Percentiles rank a stretch among this genome's conserved stretches.
These are phyloP conservation scores for Hypoxylon sp. DNA, from an alignment of 2,329 filamentous ascomycete genomes.

Conservation along the genomic window DNA sequence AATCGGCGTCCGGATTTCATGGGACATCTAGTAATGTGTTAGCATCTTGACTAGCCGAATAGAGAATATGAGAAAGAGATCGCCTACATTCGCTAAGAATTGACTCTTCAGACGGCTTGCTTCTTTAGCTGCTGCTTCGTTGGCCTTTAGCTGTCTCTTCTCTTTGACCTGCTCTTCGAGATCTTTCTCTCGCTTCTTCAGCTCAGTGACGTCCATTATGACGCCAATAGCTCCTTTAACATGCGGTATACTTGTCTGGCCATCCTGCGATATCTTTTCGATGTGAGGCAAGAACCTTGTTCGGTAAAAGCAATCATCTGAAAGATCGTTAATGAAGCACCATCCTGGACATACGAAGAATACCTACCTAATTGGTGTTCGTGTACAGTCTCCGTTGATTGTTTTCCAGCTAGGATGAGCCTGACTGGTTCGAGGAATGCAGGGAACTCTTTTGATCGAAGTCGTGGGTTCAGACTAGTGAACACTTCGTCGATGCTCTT, in stretches of 20 bases:
- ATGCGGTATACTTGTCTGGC: constrained; percentile 63
- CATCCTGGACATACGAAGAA: not conserved
- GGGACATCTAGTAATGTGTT: constrained; percentile 72
- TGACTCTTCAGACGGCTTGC: constrained; percentile 85
- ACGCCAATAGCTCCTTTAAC: constrained; percentile 83
- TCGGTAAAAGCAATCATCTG: constrained; percentile 76
- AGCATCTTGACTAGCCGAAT: constrained; percentile 3
- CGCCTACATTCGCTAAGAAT: constrained; percentile 75
- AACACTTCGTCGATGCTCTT: constrained; percentile 77
- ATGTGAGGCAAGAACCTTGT: constrained; percentile 79
- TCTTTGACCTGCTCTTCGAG: constrained; percentile 76
- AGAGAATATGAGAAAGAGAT: not conserved
- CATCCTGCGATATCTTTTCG: constrained; percentile 68
- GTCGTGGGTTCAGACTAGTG: constrained; percentile 61
- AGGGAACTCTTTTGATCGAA: constrained; percentile 61
- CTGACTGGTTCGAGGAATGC: constrained; percentile 72
- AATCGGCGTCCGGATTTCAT: constrained; percentile 84
- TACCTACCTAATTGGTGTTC: constrained; percentile 71
- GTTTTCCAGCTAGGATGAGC: constrained; percentile 73
- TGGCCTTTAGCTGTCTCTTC: constrained; percentile 78
- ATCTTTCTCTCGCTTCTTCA: constrained; percentile 75
- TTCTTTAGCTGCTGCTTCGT: constrained; percentile 84
- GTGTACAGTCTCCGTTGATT: constrained; percentile 69
- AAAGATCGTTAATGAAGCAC: constrained; percentile 31
- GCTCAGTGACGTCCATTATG: constrained; percentile 84